Conservation (phyloP, 768 basidiomycete species). For the Grammothele lineata region DNA sequence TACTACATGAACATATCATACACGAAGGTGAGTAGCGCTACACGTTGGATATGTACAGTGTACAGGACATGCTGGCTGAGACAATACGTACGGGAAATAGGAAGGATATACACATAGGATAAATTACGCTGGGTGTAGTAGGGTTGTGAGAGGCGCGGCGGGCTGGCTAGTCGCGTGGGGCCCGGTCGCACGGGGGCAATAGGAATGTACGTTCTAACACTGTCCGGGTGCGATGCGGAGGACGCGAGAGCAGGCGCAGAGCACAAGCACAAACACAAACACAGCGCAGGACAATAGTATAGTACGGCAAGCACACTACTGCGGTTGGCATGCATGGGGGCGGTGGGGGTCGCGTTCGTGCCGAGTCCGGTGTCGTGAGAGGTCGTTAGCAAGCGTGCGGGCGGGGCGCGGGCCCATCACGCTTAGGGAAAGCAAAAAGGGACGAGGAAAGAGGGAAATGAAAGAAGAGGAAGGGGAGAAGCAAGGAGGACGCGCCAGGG, state of each 20-base stretch:
- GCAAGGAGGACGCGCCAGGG: no score
- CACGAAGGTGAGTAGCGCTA: background rate
- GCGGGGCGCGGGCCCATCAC: slow-evolving; percentile 8
- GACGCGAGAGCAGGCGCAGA: no score
- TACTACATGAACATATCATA: slow-evolving; percentile 28
- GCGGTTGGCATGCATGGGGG: no score
- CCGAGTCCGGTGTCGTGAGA: slow-evolving; percentile 13
- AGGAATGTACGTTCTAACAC: background rate
- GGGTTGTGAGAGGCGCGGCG: slow-evolving; percentile 1
- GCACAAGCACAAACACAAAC: no score
- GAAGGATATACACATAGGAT: slow-evolving; percentile 12
- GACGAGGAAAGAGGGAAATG: background rate
- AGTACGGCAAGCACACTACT: slow-evolving; percentile 2
- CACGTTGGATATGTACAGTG: slow-evolving; percentile 6
- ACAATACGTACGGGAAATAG: background rate
- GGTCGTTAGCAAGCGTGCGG: background rate
- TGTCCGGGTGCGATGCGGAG: no score
- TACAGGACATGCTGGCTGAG: background rate
- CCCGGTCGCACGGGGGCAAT: background rate
- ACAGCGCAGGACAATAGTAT: background rate
- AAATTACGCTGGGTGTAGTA: slow-evolving; percentile 15
- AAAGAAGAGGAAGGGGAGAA: background rate
- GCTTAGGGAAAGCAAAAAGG: background rate
- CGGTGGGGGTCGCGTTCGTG: background rate
- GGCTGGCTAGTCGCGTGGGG: no score